Percentiles rank a stretch among this genome's conserved stretches.
phyloP scores from a whole-genome alignment of 2,329 filamentous ascomycete species.

The Stagonosporopsis vannaccii region DNA sequence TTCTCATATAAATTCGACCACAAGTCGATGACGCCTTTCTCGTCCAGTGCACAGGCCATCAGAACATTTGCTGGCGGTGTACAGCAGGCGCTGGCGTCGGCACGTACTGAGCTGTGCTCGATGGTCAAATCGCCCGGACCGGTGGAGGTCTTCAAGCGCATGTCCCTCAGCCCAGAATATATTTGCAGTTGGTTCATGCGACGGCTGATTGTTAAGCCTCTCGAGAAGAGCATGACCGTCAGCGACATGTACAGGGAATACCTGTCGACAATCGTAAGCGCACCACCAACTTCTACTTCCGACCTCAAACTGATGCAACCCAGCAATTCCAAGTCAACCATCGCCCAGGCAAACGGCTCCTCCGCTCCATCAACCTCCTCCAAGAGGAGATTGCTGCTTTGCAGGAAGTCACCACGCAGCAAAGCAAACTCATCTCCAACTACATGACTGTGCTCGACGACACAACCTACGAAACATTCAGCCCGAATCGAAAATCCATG shows the following conservation, averaged over 20 bases:
- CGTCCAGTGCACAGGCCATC: constrained; percentile 19
- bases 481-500: constrained; percentile 28
- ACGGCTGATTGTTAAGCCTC: constrained; percentile 38
- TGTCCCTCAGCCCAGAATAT: constrained; percentile 40
- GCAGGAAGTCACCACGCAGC: constrained; percentile 34
- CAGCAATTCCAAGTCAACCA: constrained; percentile 48
- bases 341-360: constrained; percentile 41
- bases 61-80: constrained; percentile 27
- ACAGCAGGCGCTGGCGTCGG: constrained; percentile 16
- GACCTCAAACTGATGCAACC: constrained; percentile 13
- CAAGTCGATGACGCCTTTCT: background rate
- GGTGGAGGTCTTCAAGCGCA: constrained; percentile 20
- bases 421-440: constrained; percentile 35
- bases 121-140: constrained; percentile 31
- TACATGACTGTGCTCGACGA: constrained; percentile 38
- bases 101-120: constrained; percentile 34
- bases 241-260: constrained; percentile 44
- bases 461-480: constrained; percentile 29
- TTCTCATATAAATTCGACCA: background rate
- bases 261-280: constrained; percentile 40
- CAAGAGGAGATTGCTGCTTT: constrained; percentile 43
- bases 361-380: constrained; percentile 43
- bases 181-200: constrained; percentile 43
- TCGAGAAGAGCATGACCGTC: constrained; percentile 34
- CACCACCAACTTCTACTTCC: background rate